Evolutionary conservation across 352 stramenopile genomes (phyloP), one percentile per base, ranked within the genome.

Genomic region (Peronospora tabacina): DNA sequence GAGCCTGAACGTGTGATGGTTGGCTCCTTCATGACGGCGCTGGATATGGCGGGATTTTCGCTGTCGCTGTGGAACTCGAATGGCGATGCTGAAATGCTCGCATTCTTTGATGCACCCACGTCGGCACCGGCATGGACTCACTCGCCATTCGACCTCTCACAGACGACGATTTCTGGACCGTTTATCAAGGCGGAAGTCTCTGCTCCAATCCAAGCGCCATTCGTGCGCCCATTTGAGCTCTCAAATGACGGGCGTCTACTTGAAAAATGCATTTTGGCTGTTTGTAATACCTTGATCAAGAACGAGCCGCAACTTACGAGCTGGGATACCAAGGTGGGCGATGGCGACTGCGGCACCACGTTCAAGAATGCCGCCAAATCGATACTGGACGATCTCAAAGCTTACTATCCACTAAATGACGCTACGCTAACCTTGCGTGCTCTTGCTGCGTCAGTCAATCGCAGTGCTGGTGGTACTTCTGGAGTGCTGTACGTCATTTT

Each of bases 41-140:
- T 99, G 45, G 90, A 98, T 66, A 98, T 98, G 95, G 80, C 85
- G 30, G 96, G 96, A 9, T 94, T 97, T 26, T 97, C 85, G 32
- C 63, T 98, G 5, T 87, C 82, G 17, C 51, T 94, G 8, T 94
- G 85, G 82, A 86, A 85, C 45, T 76, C 96, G 5, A 83, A 81
- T 20, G 55, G 72, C 8, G 69, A 84, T 19, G 56, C 54, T 13
- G 61, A 61, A 33, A 58, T 85, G 45, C 61, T 90, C 4, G 49
- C 44, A 24, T 55, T 79, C 37, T 83, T 90, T 43, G 79, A 90
- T 49, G 65, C 61, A 3, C 49, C 72, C 1, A 86, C 77, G 2
- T 80, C 72, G 0, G 79, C 79, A 3, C 66, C 72, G 0, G 79
- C 63, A 11, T 90, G 79, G 79, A 86, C 73, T 42, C 82, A 82